Conservation (phyloP, 1,139 yeast species). For the Arxiozyma heterogenica region DNA sequence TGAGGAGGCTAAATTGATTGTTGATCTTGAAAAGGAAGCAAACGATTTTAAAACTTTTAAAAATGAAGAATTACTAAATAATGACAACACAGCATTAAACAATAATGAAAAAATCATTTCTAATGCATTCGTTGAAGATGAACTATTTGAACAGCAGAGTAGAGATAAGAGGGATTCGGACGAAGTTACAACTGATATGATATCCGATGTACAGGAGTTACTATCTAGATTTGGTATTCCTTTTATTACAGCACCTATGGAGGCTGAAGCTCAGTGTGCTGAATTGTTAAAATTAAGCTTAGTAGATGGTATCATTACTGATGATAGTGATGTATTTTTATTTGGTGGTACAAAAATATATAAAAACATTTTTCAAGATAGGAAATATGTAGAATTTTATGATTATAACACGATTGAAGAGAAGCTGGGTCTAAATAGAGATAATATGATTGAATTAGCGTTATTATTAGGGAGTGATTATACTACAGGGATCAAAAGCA, state of each 20-base stretch:
- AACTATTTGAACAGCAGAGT: constrained; percentile 42
- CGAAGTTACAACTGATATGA: constrained; percentile 80
- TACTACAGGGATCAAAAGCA: constrained; percentile 81
- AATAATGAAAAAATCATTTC: constrained; percentile 16
- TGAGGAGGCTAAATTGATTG: constrained; percentile 59
- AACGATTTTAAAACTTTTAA: constrained; percentile 62
- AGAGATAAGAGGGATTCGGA: constrained; percentile 82
- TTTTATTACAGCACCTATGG: constrained; percentile 91
- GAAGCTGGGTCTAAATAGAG: constrained; percentile 57
- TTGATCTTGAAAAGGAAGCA: constrained; percentile 59
- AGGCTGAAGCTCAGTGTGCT: constrained; percentile 98
- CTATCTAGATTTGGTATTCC: constrained; percentile 87
- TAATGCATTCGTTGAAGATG: constrained; percentile 28
- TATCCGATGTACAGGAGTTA: constrained; percentile 81
- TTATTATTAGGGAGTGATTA: constrained; percentile 85
- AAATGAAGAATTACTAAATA: constrained; percentile 30
- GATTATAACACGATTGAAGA: constrained; percentile 47
- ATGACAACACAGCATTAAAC: constrained; percentile 13
- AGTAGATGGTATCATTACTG: constrained; percentile 94
- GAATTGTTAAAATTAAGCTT: constrained; percentile 53
- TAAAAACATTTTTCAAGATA: constrained; percentile 90
- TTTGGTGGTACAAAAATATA: constrained; percentile 85
- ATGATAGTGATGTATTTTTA: constrained; percentile 92
- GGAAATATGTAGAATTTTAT: constrained; percentile 85
- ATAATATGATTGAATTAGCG: constrained; percentile 67